phyloP scores from a whole-genome alignment of 2,329 filamentous ascomycete species.

The Huntiella omanensis region DNA sequence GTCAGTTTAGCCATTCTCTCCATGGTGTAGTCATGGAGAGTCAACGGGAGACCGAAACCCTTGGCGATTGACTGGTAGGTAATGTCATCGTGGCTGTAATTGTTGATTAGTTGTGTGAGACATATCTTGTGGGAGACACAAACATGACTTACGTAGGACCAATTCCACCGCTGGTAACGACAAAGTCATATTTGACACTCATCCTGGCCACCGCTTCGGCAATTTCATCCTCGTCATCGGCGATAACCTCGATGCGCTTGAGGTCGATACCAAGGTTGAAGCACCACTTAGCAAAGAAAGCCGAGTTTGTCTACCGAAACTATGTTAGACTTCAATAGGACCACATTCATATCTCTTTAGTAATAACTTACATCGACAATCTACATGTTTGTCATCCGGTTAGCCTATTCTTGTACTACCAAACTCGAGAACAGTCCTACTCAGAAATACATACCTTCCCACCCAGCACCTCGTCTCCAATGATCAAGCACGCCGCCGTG shows the following conservation, averaged over 20 bases:
- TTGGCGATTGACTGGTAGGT: constrained; percentile 89
- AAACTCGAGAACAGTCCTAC: neutral
- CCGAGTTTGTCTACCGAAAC: constrained; percentile 28
- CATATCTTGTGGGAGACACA: no score
- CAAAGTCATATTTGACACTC: constrained; percentile 79
- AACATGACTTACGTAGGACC: constrained; percentile 58
- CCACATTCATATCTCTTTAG: neutral
- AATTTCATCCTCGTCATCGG: constrained; percentile 82
- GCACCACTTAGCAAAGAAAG: constrained; percentile 46
- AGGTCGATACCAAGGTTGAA: constrained; percentile 45
- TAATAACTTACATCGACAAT: constrained; percentile 9
- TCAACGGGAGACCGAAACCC: constrained; percentile 60
- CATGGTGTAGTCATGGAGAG: constrained; percentile 59
- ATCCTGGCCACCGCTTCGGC: constrained; percentile 72
- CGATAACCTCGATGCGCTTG: constrained; percentile 80
- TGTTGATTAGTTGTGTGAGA: neutral
- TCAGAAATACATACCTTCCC: constrained; percentile 50
- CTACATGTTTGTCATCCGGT: neutral
- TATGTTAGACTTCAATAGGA: neutral
- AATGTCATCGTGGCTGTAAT: constrained; percentile 75
- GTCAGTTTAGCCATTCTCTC: constrained; percentile 69
- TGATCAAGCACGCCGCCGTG: constrained; percentile 82
- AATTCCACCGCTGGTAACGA: constrained; percentile 86
- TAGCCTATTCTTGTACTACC: neutral
- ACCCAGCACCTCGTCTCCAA: constrained; percentile 90